Base-by-base conservation (phyloP, 2,329 filamentous ascomycete genomes). In the Meredithiella fracta region DNA sequence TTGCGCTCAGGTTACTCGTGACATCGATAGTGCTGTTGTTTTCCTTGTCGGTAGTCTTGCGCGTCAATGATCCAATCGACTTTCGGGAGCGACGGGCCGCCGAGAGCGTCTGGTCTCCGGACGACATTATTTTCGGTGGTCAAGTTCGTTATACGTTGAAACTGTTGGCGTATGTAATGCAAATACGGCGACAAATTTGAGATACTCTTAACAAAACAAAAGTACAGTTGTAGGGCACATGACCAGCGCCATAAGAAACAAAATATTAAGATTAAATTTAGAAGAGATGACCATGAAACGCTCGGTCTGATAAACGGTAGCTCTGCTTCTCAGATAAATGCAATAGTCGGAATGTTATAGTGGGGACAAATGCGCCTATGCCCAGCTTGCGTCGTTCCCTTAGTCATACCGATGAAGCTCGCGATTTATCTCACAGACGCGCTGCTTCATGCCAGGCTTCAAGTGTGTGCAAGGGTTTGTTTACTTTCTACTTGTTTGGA, bases 21-120 rank as follows among this genome's bases (percentile, higher is more conserved):
- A 85, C 67, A 62, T 87, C 82, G 47, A 82, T 70, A 2, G 83
- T 86, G 64, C 78, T 76, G 73, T n/a, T n/a, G n/a, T 94, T 94
- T 66, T 94, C 87, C 68, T 88, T 89, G 63, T 87, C 59, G 34
- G 23, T 69, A 38, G 70, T 68, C 67, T 71, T 78, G 63, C 64
- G 73, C 63, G 64, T 70, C 67, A 68, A 77, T 63, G 66, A 67
- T 17, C 80, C 82, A 59, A 86, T 79, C n/a, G 86, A 90, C 66
- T 86, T 86, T 65, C 85, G 80, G 63, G 78, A 68, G 54, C 78
- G 73, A 62, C 79, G 73, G 61, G 73, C 75, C 42, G 76, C 69
- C 44, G 78, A 77, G 57, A 79, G 61, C n/a, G 78, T 77, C 31
- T 55, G 60, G 52, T 58, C 57, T 49, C 54, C 22, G 57, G 59